These are phyloP conservation scores for Plasmodium gonderi DNA, from an alignment of 169 alveolate species.

Conservation along the genomic window DNA sequence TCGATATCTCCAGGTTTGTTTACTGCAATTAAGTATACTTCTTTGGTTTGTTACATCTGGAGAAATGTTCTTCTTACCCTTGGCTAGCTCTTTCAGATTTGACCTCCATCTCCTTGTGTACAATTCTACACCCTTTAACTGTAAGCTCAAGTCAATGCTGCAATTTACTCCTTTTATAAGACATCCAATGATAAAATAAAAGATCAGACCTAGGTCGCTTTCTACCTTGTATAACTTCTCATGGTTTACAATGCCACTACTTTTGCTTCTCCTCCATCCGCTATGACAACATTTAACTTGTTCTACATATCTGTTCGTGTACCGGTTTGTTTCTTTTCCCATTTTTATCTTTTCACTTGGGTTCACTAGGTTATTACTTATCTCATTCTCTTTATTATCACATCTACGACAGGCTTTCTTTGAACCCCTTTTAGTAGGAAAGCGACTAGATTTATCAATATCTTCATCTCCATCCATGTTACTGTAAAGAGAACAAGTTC, in stretches of 20 bases:
- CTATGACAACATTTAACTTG: background rate
- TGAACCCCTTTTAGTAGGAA: too few species aligned
- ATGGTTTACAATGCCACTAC: background rate
- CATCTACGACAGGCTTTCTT: too few species aligned
- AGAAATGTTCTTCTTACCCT: background rate
- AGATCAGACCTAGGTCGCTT: slow-evolving; percentile 27
- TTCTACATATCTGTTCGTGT: background rate
- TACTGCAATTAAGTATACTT: too few species aligned
- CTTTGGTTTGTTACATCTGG: too few species aligned
- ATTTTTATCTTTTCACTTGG: background rate
- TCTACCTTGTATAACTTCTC: background rate
- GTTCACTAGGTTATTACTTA: background rate
- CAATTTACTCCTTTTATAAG: slow-evolving; percentile 15
- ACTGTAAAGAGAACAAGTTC: too few species aligned
- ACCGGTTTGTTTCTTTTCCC: background rate
- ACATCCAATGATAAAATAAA: slow-evolving; percentile 35
- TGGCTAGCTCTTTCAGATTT: background rate
- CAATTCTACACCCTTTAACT: background rate
- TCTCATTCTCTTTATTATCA: background rate
- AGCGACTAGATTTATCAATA: too few species aligned
- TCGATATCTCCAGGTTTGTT: background rate
- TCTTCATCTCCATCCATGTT: too few species aligned
- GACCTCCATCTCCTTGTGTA: background rate
- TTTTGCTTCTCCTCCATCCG: background rate
- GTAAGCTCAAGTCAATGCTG: background rate